phyloP scores from a whole-genome alignment of 495 filamentous ascomycete genomes.

The Hypomontagnella monticulosa region DNA sequence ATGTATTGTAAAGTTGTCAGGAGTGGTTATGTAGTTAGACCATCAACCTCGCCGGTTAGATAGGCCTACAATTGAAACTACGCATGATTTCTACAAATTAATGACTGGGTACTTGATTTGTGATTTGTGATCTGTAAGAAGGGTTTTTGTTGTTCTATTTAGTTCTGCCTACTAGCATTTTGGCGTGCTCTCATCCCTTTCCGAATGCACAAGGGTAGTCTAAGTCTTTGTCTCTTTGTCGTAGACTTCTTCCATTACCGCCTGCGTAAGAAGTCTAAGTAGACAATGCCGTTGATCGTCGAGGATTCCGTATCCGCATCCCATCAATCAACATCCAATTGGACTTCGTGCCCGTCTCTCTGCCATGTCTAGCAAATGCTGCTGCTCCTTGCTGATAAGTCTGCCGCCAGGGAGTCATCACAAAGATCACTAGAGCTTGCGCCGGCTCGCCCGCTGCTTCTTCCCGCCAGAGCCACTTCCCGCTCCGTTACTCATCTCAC shows the following conservation, averaged over 20 bases:
- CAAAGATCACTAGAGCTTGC: constrained; percentile 44
- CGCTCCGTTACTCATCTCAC: neutral
- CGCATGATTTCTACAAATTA: neutral
- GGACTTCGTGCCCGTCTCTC: no score
- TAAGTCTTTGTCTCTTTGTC: neutral
- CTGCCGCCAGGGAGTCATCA: neutral
- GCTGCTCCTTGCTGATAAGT: neutral
- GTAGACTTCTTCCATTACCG: no score
- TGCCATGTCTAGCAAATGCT: no score
- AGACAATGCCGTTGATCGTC: neutral
- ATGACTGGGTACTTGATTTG: neutral
- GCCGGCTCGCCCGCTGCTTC: constrained; percentile 52
- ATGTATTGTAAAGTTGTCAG: constrained; percentile 18
- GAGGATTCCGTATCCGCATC: no score
- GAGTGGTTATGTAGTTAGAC: constrained; percentile 6
- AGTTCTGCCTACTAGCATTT: neutral
- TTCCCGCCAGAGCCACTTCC: constrained; percentile 22
- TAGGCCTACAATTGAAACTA: constrained; percentile 4
- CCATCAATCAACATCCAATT: no score
- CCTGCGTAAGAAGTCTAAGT: no score
- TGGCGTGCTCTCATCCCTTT: neutral
- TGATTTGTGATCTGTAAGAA: constrained; percentile 9
- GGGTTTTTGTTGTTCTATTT: constrained; percentile 1
- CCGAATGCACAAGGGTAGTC: neutral
- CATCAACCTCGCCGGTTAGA: neutral